phyloP scores from a whole-genome alignment of 2,329 filamentous ascomycete species.

The Onygena corvina region DNA sequence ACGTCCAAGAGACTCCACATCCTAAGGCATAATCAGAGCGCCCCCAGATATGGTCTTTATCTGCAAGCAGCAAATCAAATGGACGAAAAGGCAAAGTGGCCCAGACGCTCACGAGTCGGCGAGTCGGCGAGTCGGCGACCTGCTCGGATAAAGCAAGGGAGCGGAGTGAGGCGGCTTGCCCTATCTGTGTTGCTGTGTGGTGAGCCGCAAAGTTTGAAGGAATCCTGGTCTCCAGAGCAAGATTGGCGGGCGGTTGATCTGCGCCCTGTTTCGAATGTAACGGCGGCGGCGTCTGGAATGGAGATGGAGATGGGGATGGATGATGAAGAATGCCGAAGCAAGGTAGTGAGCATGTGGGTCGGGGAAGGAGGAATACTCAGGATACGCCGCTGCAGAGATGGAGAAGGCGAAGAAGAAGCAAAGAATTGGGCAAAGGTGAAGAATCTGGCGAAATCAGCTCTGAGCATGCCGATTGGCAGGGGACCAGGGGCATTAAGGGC shows the following conservation, averaged over 20 bases:
- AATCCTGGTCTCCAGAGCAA: background rate
- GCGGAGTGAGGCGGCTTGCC: background rate
- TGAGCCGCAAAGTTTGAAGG: background rate
- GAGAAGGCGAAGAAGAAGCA: background rate
- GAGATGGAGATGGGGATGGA: background rate
- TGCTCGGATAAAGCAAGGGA: background rate
- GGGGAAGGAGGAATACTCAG: background rate
- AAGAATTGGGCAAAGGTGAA: too few relatives aligned
- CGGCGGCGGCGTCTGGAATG: background rate
- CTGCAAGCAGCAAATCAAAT: constrained; percentile 4
- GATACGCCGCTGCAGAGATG: constrained; percentile 1
- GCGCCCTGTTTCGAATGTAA: constrained; percentile 3
- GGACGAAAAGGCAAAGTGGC: background rate
- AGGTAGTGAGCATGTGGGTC: background rate
- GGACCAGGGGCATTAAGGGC: background rate
- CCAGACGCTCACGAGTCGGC: background rate
- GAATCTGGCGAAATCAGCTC: background rate
- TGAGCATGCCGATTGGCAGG: background rate
- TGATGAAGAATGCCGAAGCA: background rate
- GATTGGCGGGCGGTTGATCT: constrained; percentile 5
- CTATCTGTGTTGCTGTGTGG: background rate
- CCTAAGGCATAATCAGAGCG: constrained; percentile 3
- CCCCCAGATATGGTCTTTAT: constrained; percentile 5
- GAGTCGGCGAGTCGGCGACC: background rate
- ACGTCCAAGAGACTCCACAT: constrained; percentile 2